These are phyloP conservation scores for Silene vulgaris DNA, from an alignment of 179 eudicot genomes.

Conservation along the genomic window DNA sequence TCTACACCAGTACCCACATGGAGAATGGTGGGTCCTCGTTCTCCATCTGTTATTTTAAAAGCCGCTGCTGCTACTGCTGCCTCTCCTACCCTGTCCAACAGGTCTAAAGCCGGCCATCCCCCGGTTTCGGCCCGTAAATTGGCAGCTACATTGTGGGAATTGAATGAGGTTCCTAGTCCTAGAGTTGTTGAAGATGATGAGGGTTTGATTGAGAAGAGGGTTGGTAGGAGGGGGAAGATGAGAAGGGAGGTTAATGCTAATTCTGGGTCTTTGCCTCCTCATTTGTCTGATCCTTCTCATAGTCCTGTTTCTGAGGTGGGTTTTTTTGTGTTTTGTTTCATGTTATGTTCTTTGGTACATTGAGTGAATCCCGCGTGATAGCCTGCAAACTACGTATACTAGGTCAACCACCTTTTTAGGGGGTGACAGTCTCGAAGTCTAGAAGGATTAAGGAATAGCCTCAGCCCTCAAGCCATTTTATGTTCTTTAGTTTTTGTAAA, in stretches of 20 bases:
- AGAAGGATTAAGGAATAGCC: no score
- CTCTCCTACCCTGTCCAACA: conserved; percentile 47
- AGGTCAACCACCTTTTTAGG: no score
- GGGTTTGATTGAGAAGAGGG: conserved; percentile 26
- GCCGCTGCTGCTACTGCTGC: conserved; percentile 17
- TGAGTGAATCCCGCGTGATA: no score
- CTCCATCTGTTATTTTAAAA: conserved; percentile 30
- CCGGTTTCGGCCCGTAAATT: conserved; percentile 86
- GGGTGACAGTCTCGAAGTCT: no score
- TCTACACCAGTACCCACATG: conserved; percentile 19
- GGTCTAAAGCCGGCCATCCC: conserved; percentile 25
- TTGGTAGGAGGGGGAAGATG: conserved; percentile 34
- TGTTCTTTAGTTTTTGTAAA: no score
- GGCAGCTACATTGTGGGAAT: conserved; percentile 92
- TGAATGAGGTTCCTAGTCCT: conserved; percentile 73
- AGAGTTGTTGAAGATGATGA: conserved; percentile 18
- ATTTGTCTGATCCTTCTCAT: conserved; percentile 61
- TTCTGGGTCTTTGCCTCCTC: conserved; percentile 60
- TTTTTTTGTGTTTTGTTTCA: background rate
- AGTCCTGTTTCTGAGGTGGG: conserved; percentile 88
- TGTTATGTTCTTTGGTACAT: background rate
- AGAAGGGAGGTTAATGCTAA: conserved; percentile 19
- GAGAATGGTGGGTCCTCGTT: conserved; percentile 50
- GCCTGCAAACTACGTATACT: no score
- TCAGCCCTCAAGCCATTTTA: no score